phyloP scores from a whole-genome alignment of 169 alveolate species.

The Theileria luwenshuni region DNA sequence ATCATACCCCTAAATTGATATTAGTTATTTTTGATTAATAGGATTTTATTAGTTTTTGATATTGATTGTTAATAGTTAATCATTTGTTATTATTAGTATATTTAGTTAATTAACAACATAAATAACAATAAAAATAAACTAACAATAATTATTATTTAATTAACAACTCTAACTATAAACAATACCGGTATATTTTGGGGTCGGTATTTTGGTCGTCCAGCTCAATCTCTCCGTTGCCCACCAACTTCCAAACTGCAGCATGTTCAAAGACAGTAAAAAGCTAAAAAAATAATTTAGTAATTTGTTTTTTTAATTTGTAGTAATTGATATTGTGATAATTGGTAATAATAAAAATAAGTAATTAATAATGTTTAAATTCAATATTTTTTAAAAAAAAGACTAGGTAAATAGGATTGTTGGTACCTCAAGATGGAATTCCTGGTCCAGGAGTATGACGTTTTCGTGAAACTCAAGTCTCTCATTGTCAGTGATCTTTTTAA shows the following conservation, averaged over 20 bases:
- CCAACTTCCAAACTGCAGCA: slow-evolving; percentile 77
- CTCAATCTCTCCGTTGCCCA: slow-evolving; percentile 80
- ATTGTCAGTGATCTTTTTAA: slow-evolving; percentile 27
- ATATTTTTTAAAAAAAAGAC: too few relatives aligned
- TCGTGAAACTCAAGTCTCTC: slow-evolving; percentile 60
- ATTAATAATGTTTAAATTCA: too few relatives aligned
- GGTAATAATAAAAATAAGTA: too few relatives aligned
- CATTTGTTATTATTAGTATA: neutral
- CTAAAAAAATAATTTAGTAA: slow-evolving; percentile 25
- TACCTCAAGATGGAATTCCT: slow-evolving; percentile 53
- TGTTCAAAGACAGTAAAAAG: slow-evolving; percentile 73
- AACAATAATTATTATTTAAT: too few relatives aligned
- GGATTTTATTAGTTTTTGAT: neutral
- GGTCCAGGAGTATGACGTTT: slow-evolving; percentile 27
- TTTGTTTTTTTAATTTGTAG: too few relatives aligned
- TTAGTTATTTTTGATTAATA: neutral
- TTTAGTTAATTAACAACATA: neutral
- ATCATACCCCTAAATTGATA: slow-evolving; percentile 44
- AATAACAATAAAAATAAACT: too few relatives aligned
- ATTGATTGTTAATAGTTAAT: neutral
- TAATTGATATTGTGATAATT: neutral
- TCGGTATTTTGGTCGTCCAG: slow-evolving; percentile 76
- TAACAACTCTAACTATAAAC: too few relatives aligned
- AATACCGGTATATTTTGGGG: slow-evolving; percentile 78
- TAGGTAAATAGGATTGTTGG: too few relatives aligned